A percentile compares a stretch with the other conserved stretches of the same genome.
phyloP scores from a whole-genome alignment of 352 stramenopile species.

The Phytophthora vignae region DNA sequence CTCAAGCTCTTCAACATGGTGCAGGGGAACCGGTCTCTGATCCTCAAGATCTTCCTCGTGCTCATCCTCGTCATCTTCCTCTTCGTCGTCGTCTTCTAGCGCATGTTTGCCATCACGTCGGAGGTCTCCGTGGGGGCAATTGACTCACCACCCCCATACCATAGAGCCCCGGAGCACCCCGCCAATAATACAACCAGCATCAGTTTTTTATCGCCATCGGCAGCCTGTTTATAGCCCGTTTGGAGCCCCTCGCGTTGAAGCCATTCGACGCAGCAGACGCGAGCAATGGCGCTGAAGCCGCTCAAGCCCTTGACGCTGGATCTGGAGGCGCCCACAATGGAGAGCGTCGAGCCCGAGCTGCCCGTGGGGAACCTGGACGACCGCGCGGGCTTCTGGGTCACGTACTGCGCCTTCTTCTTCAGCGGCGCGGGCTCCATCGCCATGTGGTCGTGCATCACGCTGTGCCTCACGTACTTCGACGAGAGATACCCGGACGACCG shows the following conservation, averaged over 20 bases:
- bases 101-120: not conserved
- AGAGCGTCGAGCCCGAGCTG: constrained; percentile 10
- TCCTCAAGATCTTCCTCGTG: constrained; percentile 89
- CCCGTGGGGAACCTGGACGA: constrained; percentile 31
- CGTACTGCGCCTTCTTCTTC: constrained; percentile 84
- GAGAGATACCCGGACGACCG: constrained; percentile 69
- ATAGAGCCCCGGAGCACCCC: constrained; percentile 16
- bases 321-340: constrained; percentile 23
- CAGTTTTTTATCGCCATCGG: constrained; percentile 3
- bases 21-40: constrained; percentile 80
- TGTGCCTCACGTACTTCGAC: constrained; percentile 80
- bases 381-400: constrained; percentile 58
- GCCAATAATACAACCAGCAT: constrained; percentile 3
- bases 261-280: constrained; percentile 15
- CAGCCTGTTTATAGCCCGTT: constrained; percentile 15
- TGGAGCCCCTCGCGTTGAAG: constrained; percentile 5
- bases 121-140: constrained; percentile 1
- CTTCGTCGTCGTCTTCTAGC: constrained; percentile 84
- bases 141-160: constrained; percentile 17
- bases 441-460: constrained; percentile 82
- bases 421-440: constrained; percentile 69
- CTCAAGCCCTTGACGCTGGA: constrained; percentile 32
- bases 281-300: constrained; percentile 21
- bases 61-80: constrained; percentile 86
- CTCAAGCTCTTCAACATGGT: constrained; percentile 90